Evolutionary conservation across 2,329 filamentous ascomycete genomes (phyloP), one percentile per base, ranked within the genome.

Genomic region (Phialophora tarda): DNA sequence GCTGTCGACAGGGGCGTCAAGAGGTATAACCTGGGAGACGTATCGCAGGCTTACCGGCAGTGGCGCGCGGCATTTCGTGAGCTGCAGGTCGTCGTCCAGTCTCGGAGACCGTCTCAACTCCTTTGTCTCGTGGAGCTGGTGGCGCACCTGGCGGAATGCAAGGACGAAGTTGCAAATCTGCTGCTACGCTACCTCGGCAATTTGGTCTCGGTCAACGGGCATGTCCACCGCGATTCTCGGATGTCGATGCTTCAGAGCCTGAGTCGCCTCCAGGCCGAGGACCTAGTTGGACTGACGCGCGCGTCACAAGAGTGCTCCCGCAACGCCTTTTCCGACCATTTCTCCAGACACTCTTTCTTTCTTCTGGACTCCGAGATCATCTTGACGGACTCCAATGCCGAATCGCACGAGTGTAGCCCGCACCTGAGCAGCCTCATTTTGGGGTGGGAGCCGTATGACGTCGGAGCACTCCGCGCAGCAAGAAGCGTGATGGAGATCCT

Each of bases 11-110:
- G 51, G 17, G 61, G 61, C 24, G 30, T 63, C 26, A 26, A 14
- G 14, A 44, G 51, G 51, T 63, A 63, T 38, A 58, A n/a, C 7
- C 34, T 23, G 32, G 61, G 30, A 44, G 24, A 63, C 14, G 23
- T 41, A 26, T 55, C 61, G 34, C 61, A 63, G 44, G 53, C 61
- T 4, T 63, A 63, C 14, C 61, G 61, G 8, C 61, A 63, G 41
- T 63, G 61, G 61, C 61, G 61, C 21, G 11, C 14, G 14, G 61
- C 53, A 2, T 47, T 47, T 34, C 28, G 17, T 7, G 34, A 56
- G 14, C 53, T 63, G 12, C 53, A 26, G 5, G 28, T 17, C 28
- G 38, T 57, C 34, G 61, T 63, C 21, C 11, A 26, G 24, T 28
- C 34, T 4, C 24, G 28, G 14, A 48, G 38, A n/a, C 61, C 61